A percentile compares a stretch with the other conserved stretches of the same genome.
phyloP scores from a whole-genome alignment of 306 rosid genomes.

The Notholithocarpus densiflorus region DNA sequence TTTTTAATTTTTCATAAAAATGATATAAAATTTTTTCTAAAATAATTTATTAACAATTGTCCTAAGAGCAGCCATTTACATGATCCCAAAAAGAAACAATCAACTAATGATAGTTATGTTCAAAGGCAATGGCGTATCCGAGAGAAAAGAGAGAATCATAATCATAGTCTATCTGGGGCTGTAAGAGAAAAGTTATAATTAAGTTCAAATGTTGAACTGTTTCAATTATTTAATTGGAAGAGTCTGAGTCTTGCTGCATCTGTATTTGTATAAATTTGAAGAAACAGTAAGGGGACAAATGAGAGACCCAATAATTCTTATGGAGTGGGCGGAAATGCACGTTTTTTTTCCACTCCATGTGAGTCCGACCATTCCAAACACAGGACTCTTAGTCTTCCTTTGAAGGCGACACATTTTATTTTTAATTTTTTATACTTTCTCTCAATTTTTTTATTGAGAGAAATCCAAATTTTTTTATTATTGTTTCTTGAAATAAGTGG shows the following conservation, averaged over 20 bases:
- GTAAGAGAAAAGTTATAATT: background rate
- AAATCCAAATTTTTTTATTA: background rate
- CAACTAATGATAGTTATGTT: background rate
- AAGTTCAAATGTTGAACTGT: background rate
- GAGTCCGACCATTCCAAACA: slow-evolving; percentile 38
- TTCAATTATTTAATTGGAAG: slow-evolving; percentile 1
- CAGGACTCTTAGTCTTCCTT: background rate
- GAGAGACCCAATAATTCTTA: slow-evolving; percentile 12
- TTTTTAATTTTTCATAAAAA: no score
- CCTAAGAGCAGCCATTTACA: accelerated
- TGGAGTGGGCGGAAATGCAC: slow-evolving; percentile 24
- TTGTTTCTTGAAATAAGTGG: background rate
- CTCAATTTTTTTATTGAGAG: background rate
- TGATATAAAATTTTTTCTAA: accelerated
- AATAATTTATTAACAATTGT: no score
- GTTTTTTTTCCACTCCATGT: slow-evolving; percentile 29
- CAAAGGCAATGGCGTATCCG: background rate
- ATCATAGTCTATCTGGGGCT: background rate
- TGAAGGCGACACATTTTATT: slow-evolving; percentile 18
- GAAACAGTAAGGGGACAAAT: slow-evolving; percentile 18
- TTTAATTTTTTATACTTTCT: background rate
- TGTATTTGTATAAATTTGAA: background rate
- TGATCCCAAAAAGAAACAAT: background rate
- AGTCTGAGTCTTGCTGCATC: background rate
- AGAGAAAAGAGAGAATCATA: background rate